Evolutionary conservation across 352 stramenopile genomes (phyloP).

Genomic region (Plasmopara halstedii): DNA sequence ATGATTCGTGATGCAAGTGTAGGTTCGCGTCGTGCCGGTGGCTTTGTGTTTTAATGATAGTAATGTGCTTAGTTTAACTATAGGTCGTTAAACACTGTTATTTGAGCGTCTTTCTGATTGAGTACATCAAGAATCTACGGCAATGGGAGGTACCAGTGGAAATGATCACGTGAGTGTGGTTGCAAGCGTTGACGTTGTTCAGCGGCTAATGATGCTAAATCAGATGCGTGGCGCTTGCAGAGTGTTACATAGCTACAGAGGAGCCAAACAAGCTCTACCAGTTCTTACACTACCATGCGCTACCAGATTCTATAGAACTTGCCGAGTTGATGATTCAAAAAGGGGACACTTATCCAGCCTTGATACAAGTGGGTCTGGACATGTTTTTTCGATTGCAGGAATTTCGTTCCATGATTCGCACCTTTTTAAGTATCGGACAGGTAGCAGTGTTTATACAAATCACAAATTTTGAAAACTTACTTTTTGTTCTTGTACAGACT

Average conservation of each 20-base stretch:
- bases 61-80: slow-evolving; percentile 4
- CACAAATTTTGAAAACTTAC: background rate
- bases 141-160: slow-evolving; percentile 47
- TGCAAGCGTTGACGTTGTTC: too few species aligned
- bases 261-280: slow-evolving; percentile 53
- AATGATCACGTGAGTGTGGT: slow-evolving; percentile 40
- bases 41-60: background rate
- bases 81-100: slow-evolving; percentile 30
- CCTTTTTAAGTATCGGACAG: slow-evolving; percentile 41
- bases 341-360: slow-evolving; percentile 10
- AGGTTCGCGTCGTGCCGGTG: slow-evolving; percentile 3
- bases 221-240: slow-evolving; percentile 49
- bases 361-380: slow-evolving; percentile 55
- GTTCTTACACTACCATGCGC: slow-evolving; percentile 48
- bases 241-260: slow-evolving; percentile 36
- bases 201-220: background rate
- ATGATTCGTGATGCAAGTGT: slow-evolving; percentile 39
- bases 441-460: slow-evolving; percentile 13
- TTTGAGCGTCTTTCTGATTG: slow-evolving; percentile 48
- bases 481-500: slow-evolving; percentile 15
- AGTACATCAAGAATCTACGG: slow-evolving; percentile 58
- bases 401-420: slow-evolving; percentile 34
- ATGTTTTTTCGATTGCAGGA: slow-evolving; percentile 59
- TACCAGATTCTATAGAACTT: slow-evolving; percentile 52
- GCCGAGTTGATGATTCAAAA: slow-evolving; percentile 42